Percentiles rank a stretch among this genome's conserved stretches.
Evolutionary conservation across 495 filamentous ascomycete species (phyloP).

Genomic region (Xylona heveae): DNA sequence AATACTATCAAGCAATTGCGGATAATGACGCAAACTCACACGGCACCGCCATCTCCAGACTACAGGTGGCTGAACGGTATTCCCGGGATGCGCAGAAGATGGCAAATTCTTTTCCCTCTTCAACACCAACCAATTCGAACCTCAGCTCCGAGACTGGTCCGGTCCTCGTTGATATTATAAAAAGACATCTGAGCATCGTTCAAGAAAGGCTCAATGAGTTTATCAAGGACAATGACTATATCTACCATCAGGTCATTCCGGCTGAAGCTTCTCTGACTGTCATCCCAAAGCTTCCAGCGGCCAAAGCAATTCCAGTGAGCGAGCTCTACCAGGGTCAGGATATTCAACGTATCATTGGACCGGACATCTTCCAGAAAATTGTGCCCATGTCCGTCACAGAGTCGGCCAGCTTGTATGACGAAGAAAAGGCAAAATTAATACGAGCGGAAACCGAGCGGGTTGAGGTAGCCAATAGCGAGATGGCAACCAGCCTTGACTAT

Average conservation of each 20-base stretch:
- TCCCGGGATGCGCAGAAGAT: constrained; percentile 54
- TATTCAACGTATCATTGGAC: constrained; percentile 88
- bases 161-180: constrained; percentile 56
- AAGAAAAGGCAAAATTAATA: constrained; percentile 92
- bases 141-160: constrained; percentile 56
- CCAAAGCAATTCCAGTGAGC: constrained; percentile 94
- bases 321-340: constrained; percentile 94
- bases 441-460: constrained; percentile 85
- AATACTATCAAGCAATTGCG: constrained; percentile 84
- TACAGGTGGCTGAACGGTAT: constrained; percentile 59
- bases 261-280: constrained; percentile 57
- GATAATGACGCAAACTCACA: constrained; percentile 78
- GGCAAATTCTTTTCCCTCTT: constrained; percentile 62
- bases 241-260: constrained; percentile 86
- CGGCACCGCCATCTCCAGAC: constrained; percentile 64
- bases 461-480: constrained; percentile 77
- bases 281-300: constrained; percentile 80
- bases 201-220: constrained; percentile 58
- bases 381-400: constrained; percentile 93
- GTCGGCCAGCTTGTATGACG: constrained; percentile 89
- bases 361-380: constrained; percentile 92
- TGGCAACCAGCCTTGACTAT: constrained; percentile 89
- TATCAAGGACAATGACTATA: constrained; percentile 91
- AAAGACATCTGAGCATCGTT: constrained; percentile 56
- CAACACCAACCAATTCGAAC: constrained; percentile 63